phyloP scores from a whole-genome alignment of 2,329 filamentous ascomycete species.

The Sporothrix luriei region DNA sequence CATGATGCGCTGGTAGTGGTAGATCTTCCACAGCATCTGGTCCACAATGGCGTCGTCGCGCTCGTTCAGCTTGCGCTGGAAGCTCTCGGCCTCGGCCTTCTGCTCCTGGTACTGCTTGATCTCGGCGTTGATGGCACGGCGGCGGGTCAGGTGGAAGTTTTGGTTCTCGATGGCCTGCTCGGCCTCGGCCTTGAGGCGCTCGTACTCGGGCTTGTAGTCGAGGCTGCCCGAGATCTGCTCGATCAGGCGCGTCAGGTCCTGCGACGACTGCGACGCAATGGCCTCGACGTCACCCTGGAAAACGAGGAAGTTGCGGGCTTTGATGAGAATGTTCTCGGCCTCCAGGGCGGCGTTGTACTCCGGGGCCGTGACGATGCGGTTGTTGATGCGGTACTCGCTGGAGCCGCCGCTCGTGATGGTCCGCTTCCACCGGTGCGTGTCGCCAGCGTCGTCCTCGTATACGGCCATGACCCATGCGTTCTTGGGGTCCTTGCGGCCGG shows the following conservation, averaged over 20 bases:
- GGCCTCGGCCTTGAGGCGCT: slow-evolving; percentile 80
- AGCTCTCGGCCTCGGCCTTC: slow-evolving; percentile 92
- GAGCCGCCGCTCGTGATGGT: slow-evolving; percentile 84
- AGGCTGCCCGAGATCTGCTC: slow-evolving; percentile 97
- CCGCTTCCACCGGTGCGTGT: slow-evolving; percentile 95
- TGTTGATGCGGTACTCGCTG: slow-evolving; percentile 97
- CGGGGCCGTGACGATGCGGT: slow-evolving; percentile 80
- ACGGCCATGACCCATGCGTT: slow-evolving; percentile 99
- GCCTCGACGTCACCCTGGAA: slow-evolving; percentile 98
- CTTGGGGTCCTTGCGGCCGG: slow-evolving; percentile 80
- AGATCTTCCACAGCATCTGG: slow-evolving; percentile 95
- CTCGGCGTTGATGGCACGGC: slow-evolving; percentile 93
- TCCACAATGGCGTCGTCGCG: slow-evolving; percentile 88
- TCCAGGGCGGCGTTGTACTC: slow-evolving; percentile 94
- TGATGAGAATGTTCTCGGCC: slow-evolving; percentile 94
- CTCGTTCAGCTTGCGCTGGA: slow-evolving; percentile 86
- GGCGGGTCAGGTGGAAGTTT: slow-evolving; percentile 81
- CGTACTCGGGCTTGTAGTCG: slow-evolving; percentile 93
- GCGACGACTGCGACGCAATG: slow-evolving; percentile 91
- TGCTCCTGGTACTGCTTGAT: slow-evolving; percentile 98
- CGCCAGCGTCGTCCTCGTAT: slow-evolving; percentile 94
- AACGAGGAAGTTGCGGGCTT: slow-evolving; percentile 94
- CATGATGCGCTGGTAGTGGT: slow-evolving; percentile 90
- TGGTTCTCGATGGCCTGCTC: slow-evolving; percentile 88
- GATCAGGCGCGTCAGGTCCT: slow-evolving; percentile 88